Evolutionary conservation across 208 protist species (phyloP), one percentile per base, ranked within the genome.

Genomic region (Acanthamoeba sp.): DNA sequence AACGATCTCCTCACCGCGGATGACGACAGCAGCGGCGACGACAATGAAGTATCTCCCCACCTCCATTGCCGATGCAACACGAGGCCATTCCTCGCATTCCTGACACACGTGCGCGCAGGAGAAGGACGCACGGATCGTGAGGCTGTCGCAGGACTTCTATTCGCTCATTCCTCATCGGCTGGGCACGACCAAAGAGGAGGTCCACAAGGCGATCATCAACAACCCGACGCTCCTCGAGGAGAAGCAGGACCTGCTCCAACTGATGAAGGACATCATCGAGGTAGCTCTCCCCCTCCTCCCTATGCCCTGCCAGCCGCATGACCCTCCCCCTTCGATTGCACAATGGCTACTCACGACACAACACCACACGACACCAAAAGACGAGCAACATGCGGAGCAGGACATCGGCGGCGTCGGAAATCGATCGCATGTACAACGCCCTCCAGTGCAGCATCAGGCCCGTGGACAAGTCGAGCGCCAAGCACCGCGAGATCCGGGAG

Each of bases 361-460:
- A 7, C 10, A 10, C 0, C 29, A 84, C 3, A 36, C 73, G 16
- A 29, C 9, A 18, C 7, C 1, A 36, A 29, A 24, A 90, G 82
- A 66, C 55, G 27, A 90, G 34, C 82, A 90, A 90, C 55, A 32
- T 66, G 45, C 82, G 82, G 5, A 69, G 52, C 32, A 62, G 82
- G 34, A 45, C 50, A 10, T 50, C 45, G 29, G 55, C 45, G 14
- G 12, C 29, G 34, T 59, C 82, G 55, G 82, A 90, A 50, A 38
- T 90, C 16, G 82, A 90, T 45, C 45, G 55, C 14, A 92, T 78
- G 91, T 95, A 95, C 91, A 84, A 71, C n/a, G 80, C 94, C n/a
- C 90, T 95, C n/a, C 40, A 64, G 27, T 78, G 62, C 32, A 16
- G 42, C 57, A 57, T 95, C 32, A 22, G 32, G 45, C 38, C 62